These are phyloP conservation scores for Protostelium mycophagum DNA, from an alignment of 78 protist species.

Conservation along the genomic window DNA sequence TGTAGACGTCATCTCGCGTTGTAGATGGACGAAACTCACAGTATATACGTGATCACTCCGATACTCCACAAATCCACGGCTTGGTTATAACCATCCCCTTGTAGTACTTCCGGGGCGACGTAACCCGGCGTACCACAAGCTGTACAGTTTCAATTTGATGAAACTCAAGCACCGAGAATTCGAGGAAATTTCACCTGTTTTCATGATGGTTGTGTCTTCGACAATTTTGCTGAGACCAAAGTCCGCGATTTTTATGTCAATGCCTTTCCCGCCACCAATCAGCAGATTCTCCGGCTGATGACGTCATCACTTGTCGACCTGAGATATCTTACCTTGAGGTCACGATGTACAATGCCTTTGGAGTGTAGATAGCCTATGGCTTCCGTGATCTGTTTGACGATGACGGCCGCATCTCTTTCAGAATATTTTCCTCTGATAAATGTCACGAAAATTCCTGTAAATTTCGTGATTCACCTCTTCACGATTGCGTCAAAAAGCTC, in stretches of 20 bases:
- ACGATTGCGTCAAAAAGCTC: background rate
- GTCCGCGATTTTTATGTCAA: background rate
- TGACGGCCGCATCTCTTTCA: background rate
- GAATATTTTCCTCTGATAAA: background rate
- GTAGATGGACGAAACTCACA: slow-evolving; percentile 10
- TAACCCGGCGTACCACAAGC: slow-evolving; percentile 75
- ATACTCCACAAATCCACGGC: slow-evolving; percentile 75
- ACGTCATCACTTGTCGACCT: background rate
- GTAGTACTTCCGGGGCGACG: slow-evolving; percentile 20
- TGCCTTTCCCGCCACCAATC: background rate
- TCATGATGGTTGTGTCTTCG: slow-evolving; percentile 49
- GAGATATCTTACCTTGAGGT: background rate
- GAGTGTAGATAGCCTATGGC: background rate
- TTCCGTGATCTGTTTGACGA: background rate
- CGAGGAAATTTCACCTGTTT: background rate
- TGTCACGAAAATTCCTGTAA: too few species aligned
- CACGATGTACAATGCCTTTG: background rate
- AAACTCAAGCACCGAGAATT: background rate
- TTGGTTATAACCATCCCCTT: slow-evolving; percentile 5
- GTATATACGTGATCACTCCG: slow-evolving; percentile 64
- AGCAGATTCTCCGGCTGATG: background rate
- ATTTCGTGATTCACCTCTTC: too few species aligned
- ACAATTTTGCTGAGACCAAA: slow-evolving; percentile 39
- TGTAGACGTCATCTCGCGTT: background rate
- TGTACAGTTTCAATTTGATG: too few species aligned